Evolutionary conservation across 176 grass and related monocot species (phyloP).

Genomic region (Alopecurus myosuroides): DNA sequence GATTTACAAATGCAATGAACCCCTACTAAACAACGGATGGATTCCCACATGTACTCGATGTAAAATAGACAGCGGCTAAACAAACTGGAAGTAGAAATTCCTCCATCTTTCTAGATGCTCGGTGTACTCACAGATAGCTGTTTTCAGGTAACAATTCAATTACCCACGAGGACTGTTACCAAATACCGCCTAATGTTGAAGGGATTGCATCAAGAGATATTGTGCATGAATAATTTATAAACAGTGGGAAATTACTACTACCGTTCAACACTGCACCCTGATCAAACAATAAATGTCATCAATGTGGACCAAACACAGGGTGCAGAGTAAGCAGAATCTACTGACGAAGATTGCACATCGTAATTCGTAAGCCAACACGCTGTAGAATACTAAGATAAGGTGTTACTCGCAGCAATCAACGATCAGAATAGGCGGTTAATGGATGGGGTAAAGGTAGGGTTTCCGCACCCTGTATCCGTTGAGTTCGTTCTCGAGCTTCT

Average conservation of each 20-base stretch:
- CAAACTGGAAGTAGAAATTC: not conserved
- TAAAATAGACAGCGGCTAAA: not conserved
- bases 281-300: not conserved
- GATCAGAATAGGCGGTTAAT: not conserved
- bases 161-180: not conserved
- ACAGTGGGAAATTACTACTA: not conserved
- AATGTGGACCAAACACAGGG: not conserved
- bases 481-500: slow-evolving; percentile 97
- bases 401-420: too few species aligned
- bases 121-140: not conserved
- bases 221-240: not conserved
- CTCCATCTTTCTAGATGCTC: too few species aligned
- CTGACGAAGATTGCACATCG: not conserved
- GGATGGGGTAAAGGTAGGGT: not conserved
- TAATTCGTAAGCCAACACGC: too few species aligned
- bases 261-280: not conserved
- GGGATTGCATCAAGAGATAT: not conserved
- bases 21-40: too few species aligned
- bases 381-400: too few species aligned
- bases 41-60: too few species aligned
- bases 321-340: not conserved
- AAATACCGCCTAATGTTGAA: not conserved
- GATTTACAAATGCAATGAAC: not conserved
- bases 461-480: slow-evolving; percentile 69
- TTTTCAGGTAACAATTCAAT: not conserved